Evolutionary conservation across 73 alveolate genomes (phyloP).

Genomic region (Stentor roeselii): DNA sequence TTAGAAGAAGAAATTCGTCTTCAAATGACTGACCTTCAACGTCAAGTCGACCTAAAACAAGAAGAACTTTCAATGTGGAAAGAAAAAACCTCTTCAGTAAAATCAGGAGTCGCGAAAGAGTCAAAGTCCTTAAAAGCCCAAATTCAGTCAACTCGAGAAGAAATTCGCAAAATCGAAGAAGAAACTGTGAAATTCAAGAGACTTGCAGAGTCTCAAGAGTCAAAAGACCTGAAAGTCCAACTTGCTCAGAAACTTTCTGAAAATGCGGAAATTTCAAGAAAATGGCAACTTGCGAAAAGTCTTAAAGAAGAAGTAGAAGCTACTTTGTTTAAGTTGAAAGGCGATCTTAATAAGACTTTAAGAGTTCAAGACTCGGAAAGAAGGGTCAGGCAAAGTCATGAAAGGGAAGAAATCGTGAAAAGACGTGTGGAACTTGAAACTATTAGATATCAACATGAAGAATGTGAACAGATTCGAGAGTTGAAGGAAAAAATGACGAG

Average conservation of each 20-base stretch:
- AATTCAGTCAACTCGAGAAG: background rate
- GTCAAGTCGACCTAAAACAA: background rate
- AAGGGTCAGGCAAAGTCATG: background rate
- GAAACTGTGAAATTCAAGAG: background rate
- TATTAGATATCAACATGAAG: slow-evolving; percentile 3
- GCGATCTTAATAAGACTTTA: background rate
- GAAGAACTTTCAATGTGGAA: background rate
- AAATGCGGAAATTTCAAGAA: background rate
- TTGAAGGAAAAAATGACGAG: background rate
- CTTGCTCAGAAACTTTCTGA: background rate
- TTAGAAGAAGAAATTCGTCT: background rate
- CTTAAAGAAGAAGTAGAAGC: background rate
- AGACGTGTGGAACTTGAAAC: background rate
- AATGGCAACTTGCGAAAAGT: background rate
- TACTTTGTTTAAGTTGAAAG: background rate
- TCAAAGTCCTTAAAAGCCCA: background rate
- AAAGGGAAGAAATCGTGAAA: background rate
- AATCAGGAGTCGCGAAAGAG: background rate
- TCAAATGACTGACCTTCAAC: background rate
- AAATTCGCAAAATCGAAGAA: background rate
- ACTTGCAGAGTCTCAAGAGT: background rate
- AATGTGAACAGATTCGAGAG: background rate
- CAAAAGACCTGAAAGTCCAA: background rate
- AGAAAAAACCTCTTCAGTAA: background rate
- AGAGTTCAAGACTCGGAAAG: background rate